Evolutionary conservation across 208 protist species (phyloP).

Genomic region (Trypanosoma congolense): DNA sequence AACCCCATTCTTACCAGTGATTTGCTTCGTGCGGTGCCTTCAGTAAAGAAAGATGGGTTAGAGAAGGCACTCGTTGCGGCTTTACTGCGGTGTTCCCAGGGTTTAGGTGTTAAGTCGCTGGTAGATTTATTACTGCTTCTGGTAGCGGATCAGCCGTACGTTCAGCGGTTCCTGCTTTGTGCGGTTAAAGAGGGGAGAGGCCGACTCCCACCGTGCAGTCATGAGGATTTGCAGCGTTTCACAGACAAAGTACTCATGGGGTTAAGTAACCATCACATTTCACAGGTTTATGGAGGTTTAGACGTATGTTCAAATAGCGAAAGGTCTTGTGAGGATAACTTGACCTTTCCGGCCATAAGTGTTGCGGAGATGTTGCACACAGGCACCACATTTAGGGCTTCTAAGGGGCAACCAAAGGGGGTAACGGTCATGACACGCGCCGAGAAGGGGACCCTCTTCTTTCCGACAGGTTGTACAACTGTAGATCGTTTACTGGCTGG

Average conservation of each 20-base stretch:
- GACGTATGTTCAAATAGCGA: not conserved
- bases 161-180: slow-evolving; percentile 3
- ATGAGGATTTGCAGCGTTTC: slow-evolving; percentile 11
- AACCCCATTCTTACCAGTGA: not conserved
- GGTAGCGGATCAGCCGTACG: slow-evolving; percentile 5
- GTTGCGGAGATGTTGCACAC: slow-evolving; percentile 4
- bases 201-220: not conserved
- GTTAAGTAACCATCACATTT: slow-evolving; percentile 14
- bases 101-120: slow-evolving; percentile 5
- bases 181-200: not conserved
- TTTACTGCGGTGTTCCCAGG: slow-evolving; percentile 12
- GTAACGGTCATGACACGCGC: not conserved
- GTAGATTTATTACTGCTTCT: slow-evolving; percentile 17
- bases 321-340: not conserved
- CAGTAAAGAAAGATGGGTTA: not conserved
- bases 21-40: slow-evolving; percentile 2
- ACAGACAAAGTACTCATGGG: slow-evolving; percentile 8
- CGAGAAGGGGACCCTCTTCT: slow-evolving; percentile 15
- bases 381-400: not conserved
- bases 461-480: slow-evolving; percentile 31
- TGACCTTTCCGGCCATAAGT: slow-evolving; percentile 9
- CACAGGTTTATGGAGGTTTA: not conserved
- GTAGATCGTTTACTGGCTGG: slow-evolving; percentile 34
- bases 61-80: slow-evolving; percentile 1
- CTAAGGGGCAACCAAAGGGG: not conserved